Percentiles rank a stretch among this genome's conserved stretches.
These are phyloP conservation scores for Phytopythium oedochilum DNA, from an alignment of 352 stramenopile genomes.

Conservation along the genomic window DNA sequence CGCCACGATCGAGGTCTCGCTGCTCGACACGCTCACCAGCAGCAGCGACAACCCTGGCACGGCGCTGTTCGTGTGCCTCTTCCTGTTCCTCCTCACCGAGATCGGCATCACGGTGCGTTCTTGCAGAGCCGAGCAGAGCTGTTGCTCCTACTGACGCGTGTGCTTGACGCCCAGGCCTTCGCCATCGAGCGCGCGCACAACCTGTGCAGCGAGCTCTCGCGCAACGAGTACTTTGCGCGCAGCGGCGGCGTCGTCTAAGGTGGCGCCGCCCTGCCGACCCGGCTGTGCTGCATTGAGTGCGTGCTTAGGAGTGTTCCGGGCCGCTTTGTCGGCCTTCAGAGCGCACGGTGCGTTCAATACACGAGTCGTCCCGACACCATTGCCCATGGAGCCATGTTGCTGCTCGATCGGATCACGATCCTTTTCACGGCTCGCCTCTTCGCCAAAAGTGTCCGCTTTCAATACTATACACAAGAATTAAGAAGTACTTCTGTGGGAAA, in stretches of 20 bases:
- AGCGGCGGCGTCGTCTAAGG: conserved; percentile 13
- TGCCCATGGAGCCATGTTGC: too few relatives aligned
- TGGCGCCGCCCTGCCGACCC: not conserved
- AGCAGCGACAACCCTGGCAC: conserved; percentile 25
- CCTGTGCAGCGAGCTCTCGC: conserved; percentile 65
- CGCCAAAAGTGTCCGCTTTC: not conserved
- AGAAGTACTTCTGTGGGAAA: not conserved
- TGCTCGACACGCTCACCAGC: conserved; percentile 51
- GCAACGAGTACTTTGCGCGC: conserved; percentile 61
- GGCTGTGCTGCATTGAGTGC: too few relatives aligned
- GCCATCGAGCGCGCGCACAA: conserved; percentile 46
- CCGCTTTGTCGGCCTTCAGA: too few relatives aligned
- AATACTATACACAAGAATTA: not conserved
- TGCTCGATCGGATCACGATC: too few relatives aligned
- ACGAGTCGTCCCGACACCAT: not conserved
- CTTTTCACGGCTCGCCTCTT: too few relatives aligned
- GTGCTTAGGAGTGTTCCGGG: too few relatives aligned
- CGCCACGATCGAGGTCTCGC: conserved; percentile 48
- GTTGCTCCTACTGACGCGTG: not conserved
- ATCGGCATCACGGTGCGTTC: conserved; percentile 55
- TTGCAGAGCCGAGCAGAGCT: too few relatives aligned
- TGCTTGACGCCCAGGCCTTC: conserved; percentile 24
- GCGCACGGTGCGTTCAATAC: not conserved
- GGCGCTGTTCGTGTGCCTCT: conserved; percentile 61
- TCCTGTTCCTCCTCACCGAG: conserved; percentile 45